A percentile compares a stretch with the other conserved stretches of the same genome.
Conservation (phyloP, 768 basidiomycete genomes). For the Podaxis mareebaensis region DNA sequence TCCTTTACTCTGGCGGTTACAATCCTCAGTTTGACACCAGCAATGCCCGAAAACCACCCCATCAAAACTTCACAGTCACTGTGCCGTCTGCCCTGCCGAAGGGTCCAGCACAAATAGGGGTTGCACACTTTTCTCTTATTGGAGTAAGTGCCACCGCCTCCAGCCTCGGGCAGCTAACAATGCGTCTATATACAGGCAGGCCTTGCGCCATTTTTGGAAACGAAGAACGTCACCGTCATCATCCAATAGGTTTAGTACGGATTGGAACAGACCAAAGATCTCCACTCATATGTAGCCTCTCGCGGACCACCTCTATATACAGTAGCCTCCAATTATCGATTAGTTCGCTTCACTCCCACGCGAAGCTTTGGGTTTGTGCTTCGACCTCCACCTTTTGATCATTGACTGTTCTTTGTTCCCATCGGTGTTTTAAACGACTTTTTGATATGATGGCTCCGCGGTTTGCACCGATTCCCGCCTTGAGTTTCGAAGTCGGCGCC, state of each 20-base stretch:
- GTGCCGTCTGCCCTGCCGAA: slow-evolving; percentile 4
- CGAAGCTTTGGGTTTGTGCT: not conserved
- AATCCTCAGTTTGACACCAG: slow-evolving; percentile 33
- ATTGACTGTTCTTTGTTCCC: not conserved
- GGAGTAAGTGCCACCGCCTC: not conserved
- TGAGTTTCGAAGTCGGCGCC: not conserved
- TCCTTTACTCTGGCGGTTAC: slow-evolving; percentile 50
- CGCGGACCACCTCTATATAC: not conserved
- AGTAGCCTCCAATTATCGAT: not conserved
- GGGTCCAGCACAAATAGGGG: slow-evolving; percentile 2
- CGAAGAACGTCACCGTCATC: slow-evolving; percentile 7
- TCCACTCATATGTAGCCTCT: not conserved
- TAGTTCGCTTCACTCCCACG: not conserved
- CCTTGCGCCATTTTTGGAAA: slow-evolving; percentile 8
- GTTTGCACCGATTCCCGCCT: not conserved
- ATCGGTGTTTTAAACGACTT: not conserved
- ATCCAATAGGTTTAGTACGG: not conserved
- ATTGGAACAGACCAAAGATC: not conserved
- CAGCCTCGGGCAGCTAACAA: not conserved
- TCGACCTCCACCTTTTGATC: not conserved
- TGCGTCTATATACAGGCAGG: not conserved
- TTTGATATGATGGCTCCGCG: not conserved
- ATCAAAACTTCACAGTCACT: slow-evolving; percentile 21
- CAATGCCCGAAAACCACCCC: slow-evolving; percentile 32
- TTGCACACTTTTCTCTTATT: slow-evolving; percentile 9